phyloP scores from a whole-genome alignment of 2,329 filamentous ascomycete species.

The Albophoma yamanashiensis region DNA sequence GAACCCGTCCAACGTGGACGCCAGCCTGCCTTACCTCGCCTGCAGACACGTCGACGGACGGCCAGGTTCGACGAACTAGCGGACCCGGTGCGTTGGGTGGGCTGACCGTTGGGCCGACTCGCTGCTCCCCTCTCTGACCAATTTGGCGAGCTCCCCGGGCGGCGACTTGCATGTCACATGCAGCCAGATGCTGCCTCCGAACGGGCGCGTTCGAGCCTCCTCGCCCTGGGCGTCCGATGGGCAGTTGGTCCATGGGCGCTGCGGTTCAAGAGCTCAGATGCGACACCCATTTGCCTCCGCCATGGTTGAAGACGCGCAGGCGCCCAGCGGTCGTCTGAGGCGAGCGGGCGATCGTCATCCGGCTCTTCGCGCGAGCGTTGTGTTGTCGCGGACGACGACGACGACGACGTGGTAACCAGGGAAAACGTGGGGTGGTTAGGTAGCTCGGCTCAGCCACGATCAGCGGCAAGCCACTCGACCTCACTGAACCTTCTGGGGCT shows the following conservation, averaged over 20 bases:
- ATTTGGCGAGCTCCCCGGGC: neutral
- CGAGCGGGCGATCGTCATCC: neutral
- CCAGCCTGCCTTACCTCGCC: neutral
- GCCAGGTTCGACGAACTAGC: neutral
- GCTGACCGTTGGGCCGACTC: neutral
- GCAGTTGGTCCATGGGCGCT: neutral
- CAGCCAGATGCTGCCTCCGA: neutral
- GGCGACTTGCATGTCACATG: neutral
- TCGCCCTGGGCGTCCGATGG: neutral
- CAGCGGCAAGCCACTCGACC: neutral
- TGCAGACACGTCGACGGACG: neutral
- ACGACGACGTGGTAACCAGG: neutral
- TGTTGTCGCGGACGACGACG: neutral
- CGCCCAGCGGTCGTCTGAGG: neutral
- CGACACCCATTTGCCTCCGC: neutral
- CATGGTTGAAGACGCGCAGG: neutral
- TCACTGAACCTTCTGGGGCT: neutral
- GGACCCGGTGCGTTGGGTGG: neutral
- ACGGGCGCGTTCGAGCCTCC: neutral
- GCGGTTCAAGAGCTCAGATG: neutral
- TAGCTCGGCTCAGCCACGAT: neutral
- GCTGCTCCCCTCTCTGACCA: neutral
- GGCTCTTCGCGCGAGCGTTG: neutral
- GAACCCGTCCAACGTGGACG: neutral
- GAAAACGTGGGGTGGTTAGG: neutral